A percentile compares a stretch with the other conserved stretches of the same genome.
phyloP scores from a whole-genome alignment of 108 stramenopile genomes.

The Skeletonema tropicum region DNA sequence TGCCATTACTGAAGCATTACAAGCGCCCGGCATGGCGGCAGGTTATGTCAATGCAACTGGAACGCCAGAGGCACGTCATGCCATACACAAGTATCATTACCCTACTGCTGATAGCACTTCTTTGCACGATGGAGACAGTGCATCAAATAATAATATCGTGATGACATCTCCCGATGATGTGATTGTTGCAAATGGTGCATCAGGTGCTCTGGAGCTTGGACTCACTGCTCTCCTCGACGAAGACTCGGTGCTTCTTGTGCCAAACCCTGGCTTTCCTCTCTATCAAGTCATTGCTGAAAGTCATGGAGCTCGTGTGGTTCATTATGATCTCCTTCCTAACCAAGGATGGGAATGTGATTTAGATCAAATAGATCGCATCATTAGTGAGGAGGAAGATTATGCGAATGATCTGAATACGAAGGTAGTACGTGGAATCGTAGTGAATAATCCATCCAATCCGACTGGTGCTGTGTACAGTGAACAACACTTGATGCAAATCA shows the following conservation, averaged over 20 bases:
- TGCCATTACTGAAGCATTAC: constrained; percentile 51
- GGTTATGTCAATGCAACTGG: constrained; percentile 88
- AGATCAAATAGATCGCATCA: constrained; percentile 68
- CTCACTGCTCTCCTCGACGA: constrained; percentile 74
- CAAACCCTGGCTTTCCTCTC: constrained; percentile 90
- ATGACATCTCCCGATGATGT: constrained; percentile 77
- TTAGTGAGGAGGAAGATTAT: constrained; percentile 16
- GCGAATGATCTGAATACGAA: not conserved
- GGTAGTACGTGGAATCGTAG: constrained; percentile 75
- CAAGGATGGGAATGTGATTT: constrained; percentile 88
- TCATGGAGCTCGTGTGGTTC: constrained; percentile 75
- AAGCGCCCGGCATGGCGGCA: constrained; percentile 40
- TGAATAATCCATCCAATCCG: constrained; percentile 95
- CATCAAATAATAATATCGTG: not conserved
- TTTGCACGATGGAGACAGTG: not conserved
- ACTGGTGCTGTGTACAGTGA: constrained; percentile 90
- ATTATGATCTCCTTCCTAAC: constrained; percentile 80
- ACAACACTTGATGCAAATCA: constrained; percentile 67
- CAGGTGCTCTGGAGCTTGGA: constrained; percentile 87
- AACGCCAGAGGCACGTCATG: constrained; percentile 65
- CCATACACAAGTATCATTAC: constrained; percentile 77
- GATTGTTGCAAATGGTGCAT: constrained; percentile 90
- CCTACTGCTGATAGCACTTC: constrained; percentile 13
- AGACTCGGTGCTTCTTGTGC: constrained; percentile 81
- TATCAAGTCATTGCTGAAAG: constrained; percentile 91